phyloP scores from a whole-genome alignment of 805 yeast genomes.

The Candida adriatica region DNA sequence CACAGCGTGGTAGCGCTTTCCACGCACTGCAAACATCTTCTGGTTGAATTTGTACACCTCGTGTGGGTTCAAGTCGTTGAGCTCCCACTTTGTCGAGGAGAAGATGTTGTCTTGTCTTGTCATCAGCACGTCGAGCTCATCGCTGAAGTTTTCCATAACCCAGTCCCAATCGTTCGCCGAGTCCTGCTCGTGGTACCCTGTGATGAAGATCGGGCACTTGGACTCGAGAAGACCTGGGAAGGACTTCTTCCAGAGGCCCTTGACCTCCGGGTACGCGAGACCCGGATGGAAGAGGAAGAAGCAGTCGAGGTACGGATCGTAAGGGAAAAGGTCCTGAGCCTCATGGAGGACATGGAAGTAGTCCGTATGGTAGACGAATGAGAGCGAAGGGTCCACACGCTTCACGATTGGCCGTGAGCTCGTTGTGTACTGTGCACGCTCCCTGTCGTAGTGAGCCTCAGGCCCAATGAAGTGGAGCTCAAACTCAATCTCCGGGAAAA shows the following conservation, averaged over 20 bases:
- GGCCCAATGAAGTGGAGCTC: slow-evolving; percentile 95
- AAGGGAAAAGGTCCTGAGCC: slow-evolving; percentile 92
- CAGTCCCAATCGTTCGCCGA: slow-evolving; percentile 62
- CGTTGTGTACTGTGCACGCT: slow-evolving; percentile 52
- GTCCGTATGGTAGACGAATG: slow-evolving; percentile 78
- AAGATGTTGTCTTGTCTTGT: slow-evolving; percentile 66
- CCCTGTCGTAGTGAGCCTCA: slow-evolving; percentile 74
- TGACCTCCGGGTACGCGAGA: slow-evolving; percentile 71
- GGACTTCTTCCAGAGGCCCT: slow-evolving; percentile 77
- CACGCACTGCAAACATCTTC: slow-evolving; percentile 86
- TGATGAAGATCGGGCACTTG: slow-evolving; percentile 85
- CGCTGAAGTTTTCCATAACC: slow-evolving; percentile 56
- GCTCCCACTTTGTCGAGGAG: slow-evolving; percentile 89
- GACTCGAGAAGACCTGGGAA: slow-evolving; percentile 85
- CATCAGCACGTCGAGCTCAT: slow-evolving; percentile 78
- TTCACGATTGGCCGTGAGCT: slow-evolving; percentile 61
- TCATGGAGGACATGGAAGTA: slow-evolving; percentile 89
- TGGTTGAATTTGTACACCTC: slow-evolving; percentile 92
- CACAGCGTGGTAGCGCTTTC: slow-evolving; percentile 92
- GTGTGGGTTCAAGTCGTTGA: slow-evolving; percentile 86
- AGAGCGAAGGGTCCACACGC: slow-evolving; percentile 66
- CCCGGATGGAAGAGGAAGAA: slow-evolving; percentile 97
- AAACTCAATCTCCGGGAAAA: slow-evolving; percentile 76
- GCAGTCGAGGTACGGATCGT: slow-evolving; percentile 91
- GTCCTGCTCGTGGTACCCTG: slow-evolving; percentile 82